Base-by-base conservation (phyloP, 345 rosid species). In the Lepidium didymum region DNA sequence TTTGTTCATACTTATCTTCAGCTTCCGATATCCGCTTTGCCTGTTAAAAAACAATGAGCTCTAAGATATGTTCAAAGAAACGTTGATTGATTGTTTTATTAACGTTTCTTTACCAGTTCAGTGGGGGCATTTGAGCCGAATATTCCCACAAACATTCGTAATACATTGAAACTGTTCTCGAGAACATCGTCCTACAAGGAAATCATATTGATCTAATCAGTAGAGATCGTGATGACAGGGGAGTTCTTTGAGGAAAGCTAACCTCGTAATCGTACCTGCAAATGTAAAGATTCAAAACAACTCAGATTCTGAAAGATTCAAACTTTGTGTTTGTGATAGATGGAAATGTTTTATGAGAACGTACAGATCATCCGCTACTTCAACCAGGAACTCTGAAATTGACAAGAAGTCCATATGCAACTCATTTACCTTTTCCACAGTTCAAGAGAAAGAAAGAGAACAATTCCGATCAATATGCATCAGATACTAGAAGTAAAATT, bases 261-360 rank as follows among this genome's bases (percentile, higher is more conserved):
- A 92, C 97, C 96, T 93, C 96, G 56, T 86, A 90, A 70, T 90
- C 96, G 52, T 85, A 90, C 78, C 97, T 90, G 73, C 75, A 79
- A 62, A 65, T 37, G 16, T 45, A 45, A 59, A 55, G 31, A 23
- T 62, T 37, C 35, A 49, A 62, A 64, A 67, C 31, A 16, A 69
- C 49, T 49, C 29, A 72, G 73, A 69, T 34, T 16, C 36, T 9
- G 14, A 36, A 53, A 36, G 44, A 52, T 44, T 73, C 16, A 19
- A 64, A 37, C 42, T 64, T 53, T 41, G 66, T 15, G 54, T 81
- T 79, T 73, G 78, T 73, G n/a, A 38, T 44, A 16, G 67, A 75
- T 41, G 53, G 14, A 57, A 1, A 72, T 3, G 51, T 27, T 42
- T 42, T 45, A 18, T 13, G 46, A 47, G 59, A 51, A 25, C 83